Base-by-base conservation (phyloP, 1,284 basidiomycete species). In the Coniferiporia weirii region DNA sequence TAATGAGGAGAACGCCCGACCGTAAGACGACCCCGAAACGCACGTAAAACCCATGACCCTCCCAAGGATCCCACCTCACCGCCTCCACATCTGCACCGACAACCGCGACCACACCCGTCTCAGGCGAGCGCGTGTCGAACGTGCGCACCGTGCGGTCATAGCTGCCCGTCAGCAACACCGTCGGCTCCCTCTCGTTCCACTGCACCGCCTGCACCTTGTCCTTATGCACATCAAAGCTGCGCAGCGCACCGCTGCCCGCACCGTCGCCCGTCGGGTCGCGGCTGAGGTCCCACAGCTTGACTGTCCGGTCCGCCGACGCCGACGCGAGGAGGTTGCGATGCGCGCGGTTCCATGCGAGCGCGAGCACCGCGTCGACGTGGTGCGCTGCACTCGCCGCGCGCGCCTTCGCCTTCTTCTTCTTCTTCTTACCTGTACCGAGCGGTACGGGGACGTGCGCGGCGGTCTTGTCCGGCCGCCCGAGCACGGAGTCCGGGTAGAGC, bases 171-270 rank as follows among this genome's bases (percentile, higher is more conserved):
- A 99, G 75, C 43, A 99, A 76, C 40, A 96, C 91, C 10, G 88
- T 91, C 32, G 95, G 91, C 56, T 94, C 89, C 59, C 82, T 81
- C 43, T 82, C 80, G 71, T 97, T 97, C 97, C 97, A 99, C 69
- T 96, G 90, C 2, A 99, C 93, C 3, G 90, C 87, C 74, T 98
- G 95, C n/a, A 99, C 93, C 76, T 98, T 98, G 73, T 98, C 95
- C 67, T 85, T 89, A 74, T 99, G 97, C 38, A 95, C 76, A 54
- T 79, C 84, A 72, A 97, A 99, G 64, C 89, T 93, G 57, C 93
- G 79, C 68, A 98, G 82, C 8, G 94, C 85, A 51, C 77, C 85
- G 65, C 80, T 80, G 20, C 72, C 64, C 0, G 63, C 69, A 27
- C 66, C 75, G 8, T 75, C 76, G 55, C 74, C 73, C 7, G 76